Evolutionary conservation across 2,329 filamentous ascomycete genomes (phyloP).

Genomic region (Microthyrium microscopicum): DNA sequence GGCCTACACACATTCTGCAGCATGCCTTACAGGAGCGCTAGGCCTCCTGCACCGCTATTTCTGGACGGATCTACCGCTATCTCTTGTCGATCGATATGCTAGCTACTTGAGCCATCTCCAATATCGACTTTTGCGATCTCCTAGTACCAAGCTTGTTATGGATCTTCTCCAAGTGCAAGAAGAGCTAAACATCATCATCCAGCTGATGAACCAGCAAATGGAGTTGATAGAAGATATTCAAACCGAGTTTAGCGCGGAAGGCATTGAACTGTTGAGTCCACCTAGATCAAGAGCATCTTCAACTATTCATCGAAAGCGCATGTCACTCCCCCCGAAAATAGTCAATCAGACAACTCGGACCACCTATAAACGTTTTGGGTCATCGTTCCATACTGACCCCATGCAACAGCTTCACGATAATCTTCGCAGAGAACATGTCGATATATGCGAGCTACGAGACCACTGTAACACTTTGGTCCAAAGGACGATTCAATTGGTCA

Average conservation of each 20-base stretch:
- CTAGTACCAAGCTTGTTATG: slow-evolving; percentile 27
- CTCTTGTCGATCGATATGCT: slow-evolving; percentile 25
- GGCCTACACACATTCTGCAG: too few relatives aligned
- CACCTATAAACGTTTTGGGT: slow-evolving; percentile 22
- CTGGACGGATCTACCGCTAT: slow-evolving; percentile 25
- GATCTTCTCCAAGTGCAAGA: slow-evolving; percentile 27
- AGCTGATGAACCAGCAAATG: slow-evolving; percentile 25
- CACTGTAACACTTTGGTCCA: slow-evolving; percentile 27
- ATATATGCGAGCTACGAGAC: slow-evolving; percentile 24
- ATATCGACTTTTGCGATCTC: slow-evolving; percentile 24
- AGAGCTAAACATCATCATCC: slow-evolving; percentile 28
- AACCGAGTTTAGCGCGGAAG: slow-evolving; percentile 6
- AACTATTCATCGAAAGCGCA: slow-evolving; percentile 4
- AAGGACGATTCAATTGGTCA: slow-evolving; percentile 27
- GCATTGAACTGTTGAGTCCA: too few relatives aligned
- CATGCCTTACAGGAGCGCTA: too few relatives aligned
- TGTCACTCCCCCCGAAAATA: slow-evolving; percentile 11
- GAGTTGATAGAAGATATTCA: slow-evolving; percentile 17
- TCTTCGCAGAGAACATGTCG: slow-evolving; percentile 22
- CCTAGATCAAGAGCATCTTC: too few relatives aligned
- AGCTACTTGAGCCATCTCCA: slow-evolving; percentile 26
- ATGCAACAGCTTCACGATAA: slow-evolving; percentile 24
- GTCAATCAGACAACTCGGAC: slow-evolving; percentile 8
- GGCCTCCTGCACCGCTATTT: too few relatives aligned
- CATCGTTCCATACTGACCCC: slow-evolving; percentile 21